Base-by-base conservation (phyloP, 169 alveolate genomes). In the Plasmodium yoelii region DNA sequence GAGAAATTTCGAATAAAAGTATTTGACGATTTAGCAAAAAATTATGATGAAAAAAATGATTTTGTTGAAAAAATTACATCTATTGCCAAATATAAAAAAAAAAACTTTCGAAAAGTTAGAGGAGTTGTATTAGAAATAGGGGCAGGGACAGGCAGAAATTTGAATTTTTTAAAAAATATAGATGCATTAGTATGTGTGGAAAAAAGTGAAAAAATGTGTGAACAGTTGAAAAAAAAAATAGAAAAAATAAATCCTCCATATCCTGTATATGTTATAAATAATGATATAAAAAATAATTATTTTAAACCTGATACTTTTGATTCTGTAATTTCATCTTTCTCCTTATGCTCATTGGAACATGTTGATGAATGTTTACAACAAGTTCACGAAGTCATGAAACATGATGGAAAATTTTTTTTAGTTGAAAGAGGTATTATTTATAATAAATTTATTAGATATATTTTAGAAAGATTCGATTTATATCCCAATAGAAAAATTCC, bases 41-140 rank as follows among this genome's bases (percentile, higher is more conserved):
- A 72, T 18, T 86, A 86, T 24, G 91, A 86, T 72, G 91, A 86
- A 51, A 68, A 70, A 70, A 86, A 68, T 86, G 91, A 86, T 39
- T 86, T 86, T 64, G 60, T 86, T 59, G 91, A 86, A 86, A 68
- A 19, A 71, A 56, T 86, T 53, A 86, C 91, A 34, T 57, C 87
- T 18, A 86, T 86, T 61, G 70, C 60, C 24, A 70, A 70, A 86
- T 86, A 86, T 44, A 69, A 71, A 86, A 86, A 71, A 64, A 90
- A 59, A 24, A 72, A 87, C 67, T 89, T 94, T 44, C 71, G 88
- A 69, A 86, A 73, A 39, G 95, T 94, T 39, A 90, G 73, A 61
- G 96, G 96, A 10, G 92, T 92, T 42, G 96, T 94, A 19, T 84
- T 94, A 63, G 96, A 94, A 63, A 87, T 94, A 18, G 95, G 94